Base-by-base conservation (phyloP, 208 protist genomes). In the Polymyxa betae region DNA sequence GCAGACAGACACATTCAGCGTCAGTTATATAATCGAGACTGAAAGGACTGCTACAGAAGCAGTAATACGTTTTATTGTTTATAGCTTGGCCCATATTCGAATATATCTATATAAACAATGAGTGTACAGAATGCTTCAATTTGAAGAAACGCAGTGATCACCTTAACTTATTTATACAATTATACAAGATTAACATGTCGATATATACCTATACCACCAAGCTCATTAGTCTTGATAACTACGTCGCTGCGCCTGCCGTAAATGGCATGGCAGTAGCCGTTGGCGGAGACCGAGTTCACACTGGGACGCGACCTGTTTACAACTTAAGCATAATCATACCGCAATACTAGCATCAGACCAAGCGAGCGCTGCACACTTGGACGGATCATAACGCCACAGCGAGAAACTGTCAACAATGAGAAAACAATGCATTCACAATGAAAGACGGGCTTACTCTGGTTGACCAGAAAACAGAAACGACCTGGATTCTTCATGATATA, bases 151-250 rank as follows among this genome's bases (percentile, higher is more conserved):
- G n/a, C n/a, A n/a, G n/a, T n/a, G n/a, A n/a, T n/a, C n/a, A n/a
- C n/a, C n/a, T n/a, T n/a, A n/a, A n/a, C n/a, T n/a, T n/a, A n/a
- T n/a, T n/a, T n/a, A n/a, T n/a, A n/a, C n/a, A n/a, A n/a, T n/a
- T n/a, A n/a, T n/a, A n/a, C n/a, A n/a, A n/a, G n/a, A n/a, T n/a
- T n/a, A n/a, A n/a, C n/a, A 43, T 82, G 72, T 82, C 35, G 72
- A 43, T 82, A 82, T 38, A 82, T n/a, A 82, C 72, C 72, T 20
- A 82, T 35, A n/a, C 5, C 5, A 5, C 72, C 72, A n/a, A 82
- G n/a, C n/a, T 82, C 35, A n/a, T 82, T n/a, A 20, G 72, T 40
- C n/a, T 82, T 82, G 72, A 82, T 82, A 82, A 82, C n/a, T 40
- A 40, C 35, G n/a, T 5, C 72, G 72, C 35, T 12, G 16, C 72